Evolutionary conservation across 2,329 filamentous ascomycete genomes (phyloP).

Genomic region (Paracorniculantispora psalliotae): DNA sequence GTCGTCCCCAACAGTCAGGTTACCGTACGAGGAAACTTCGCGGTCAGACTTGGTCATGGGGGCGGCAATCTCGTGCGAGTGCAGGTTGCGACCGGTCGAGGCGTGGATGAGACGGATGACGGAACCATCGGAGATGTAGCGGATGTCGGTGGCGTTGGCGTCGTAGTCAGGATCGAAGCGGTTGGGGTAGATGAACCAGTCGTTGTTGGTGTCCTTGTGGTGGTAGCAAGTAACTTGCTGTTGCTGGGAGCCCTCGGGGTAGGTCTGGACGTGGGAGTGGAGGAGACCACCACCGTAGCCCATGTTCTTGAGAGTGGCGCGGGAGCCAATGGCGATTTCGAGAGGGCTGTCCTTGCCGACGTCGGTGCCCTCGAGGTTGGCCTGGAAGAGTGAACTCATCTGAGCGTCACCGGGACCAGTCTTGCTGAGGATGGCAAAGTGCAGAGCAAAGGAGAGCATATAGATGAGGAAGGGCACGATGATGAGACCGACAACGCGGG

Average conservation of each 20-base stretch:
- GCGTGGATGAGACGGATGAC: conserved; percentile 85
- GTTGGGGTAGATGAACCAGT: conserved; percentile 99
- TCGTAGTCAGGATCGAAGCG: conserved; percentile 70
- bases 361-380: conserved; percentile 87
- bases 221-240: conserved; percentile 99
- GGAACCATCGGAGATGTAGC: conserved; percentile 74
- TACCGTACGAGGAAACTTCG: conserved; percentile 95
- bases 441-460: conserved; percentile 89
- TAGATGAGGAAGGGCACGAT: conserved; percentile 86
- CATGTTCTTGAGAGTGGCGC: conserved; percentile 97
- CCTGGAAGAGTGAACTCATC: conserved; percentile 99
- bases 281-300: conserved; percentile 95
- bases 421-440: conserved; percentile 90
- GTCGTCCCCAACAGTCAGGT: conserved; percentile 88
- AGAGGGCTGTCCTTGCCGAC: conserved; percentile 93
- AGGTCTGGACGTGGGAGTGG: conserved; percentile 94
- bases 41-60: conserved; percentile 84
- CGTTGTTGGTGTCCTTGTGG: conserved; percentile 99
- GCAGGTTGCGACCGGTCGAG: conserved; percentile 93
- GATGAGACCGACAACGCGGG: conserved; percentile 82
- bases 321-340: conserved; percentile 84
- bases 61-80: conserved; percentile 86
- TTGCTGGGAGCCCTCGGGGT: conserved; percentile 86
- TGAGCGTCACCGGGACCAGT: conserved; percentile 97
- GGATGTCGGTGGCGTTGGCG: conserved; percentile 57